Evolutionary conservation across 2,329 filamentous ascomycete species (phyloP), one percentile per base, ranked within the genome.

Genomic region (Trichoderma semiorbis): DNA sequence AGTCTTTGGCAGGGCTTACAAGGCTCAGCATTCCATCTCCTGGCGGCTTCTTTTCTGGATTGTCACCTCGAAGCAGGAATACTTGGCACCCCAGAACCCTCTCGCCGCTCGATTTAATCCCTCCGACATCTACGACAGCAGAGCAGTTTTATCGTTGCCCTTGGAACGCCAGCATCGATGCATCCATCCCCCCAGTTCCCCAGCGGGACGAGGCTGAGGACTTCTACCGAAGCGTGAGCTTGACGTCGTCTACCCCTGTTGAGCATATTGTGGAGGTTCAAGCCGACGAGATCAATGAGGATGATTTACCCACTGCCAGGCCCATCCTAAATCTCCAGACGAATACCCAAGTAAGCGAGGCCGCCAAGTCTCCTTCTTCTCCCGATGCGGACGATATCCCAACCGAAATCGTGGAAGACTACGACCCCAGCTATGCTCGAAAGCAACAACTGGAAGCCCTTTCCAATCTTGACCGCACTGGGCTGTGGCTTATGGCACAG

Each of bases 61-160:
- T 98, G 32, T 93, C 92, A 47, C 89, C 91, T 4, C 88, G 89
- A 68, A 90, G 91, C 47, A 90, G 94, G 67, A 90, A 91, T 77
- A 96, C 95, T 14, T 98, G 95, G 95, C 90, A 93, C 77, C 83
- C 91, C 72, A 85, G 87, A 12, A 83, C 83, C 30, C 26, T 72
- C 32, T 69, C 69, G 32, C 83, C 87, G 14, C 86, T 88, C 8
- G 87, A 86, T 21, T 78, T 85, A 74, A 82, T 83, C 3, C 89
- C 90, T 1, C 94, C 94, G 1, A 95, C 93, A 0, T 97, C 95
- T 1, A 93, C 94, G 34, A 94, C 92, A n/a, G 95, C 95, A 11
- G 93, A 97, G 79, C 90, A 92, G 74, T 98, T 98, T 78, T 98
- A 98, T 83, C 91, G 92, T 74, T 87, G 92, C 32, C 94, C 95